A percentile compares a stretch with the other conserved stretches of the same genome.
Conservation (phyloP, 495 filamentous ascomycete species). For the Penicillium cinerascens region DNA sequence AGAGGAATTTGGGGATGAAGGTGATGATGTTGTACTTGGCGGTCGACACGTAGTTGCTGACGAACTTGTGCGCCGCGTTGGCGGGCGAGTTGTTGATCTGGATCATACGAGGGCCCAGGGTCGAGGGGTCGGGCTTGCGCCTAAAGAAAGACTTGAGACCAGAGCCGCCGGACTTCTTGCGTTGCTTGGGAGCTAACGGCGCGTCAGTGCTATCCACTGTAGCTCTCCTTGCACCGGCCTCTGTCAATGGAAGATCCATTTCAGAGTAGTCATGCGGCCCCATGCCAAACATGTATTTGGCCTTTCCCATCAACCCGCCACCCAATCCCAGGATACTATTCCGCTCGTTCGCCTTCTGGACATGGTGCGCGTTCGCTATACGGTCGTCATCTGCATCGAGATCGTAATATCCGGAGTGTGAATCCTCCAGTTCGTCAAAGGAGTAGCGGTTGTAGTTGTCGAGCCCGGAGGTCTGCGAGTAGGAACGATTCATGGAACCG, state of each 20-base stretch:
- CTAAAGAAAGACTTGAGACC: conserved; percentile 97
- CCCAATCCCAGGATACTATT: conserved; percentile 86
- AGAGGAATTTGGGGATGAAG: conserved; percentile 97
- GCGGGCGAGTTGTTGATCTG: conserved; percentile 96
- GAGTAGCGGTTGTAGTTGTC: conserved; percentile 89
- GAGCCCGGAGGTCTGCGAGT: conserved; percentile 81
- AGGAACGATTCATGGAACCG: conserved; percentile 46
- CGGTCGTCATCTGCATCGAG: conserved; percentile 54
- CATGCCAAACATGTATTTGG: conserved; percentile 91
- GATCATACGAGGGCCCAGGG: conserved; percentile 87
- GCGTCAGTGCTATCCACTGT: conserved; percentile 36
- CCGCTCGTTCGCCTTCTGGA: conserved; percentile 63
- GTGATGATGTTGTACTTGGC: conserved; percentile 95
- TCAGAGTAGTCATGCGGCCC: conserved; percentile 80
- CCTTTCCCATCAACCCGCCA: conserved; percentile 78
- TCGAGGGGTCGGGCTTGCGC: conserved; percentile 82
- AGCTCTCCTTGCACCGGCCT: conserved; percentile 56
- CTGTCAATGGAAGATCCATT: conserved; percentile 95
- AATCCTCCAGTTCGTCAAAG: conserved; percentile 77
- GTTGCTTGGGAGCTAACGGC: conserved; percentile 28
- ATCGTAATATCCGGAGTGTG: conserved; percentile 62
- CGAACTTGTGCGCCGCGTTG: conserved; percentile 81
- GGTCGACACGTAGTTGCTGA: conserved; percentile 95
- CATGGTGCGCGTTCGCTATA: conserved; percentile 46
- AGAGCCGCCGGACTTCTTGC: conserved; percentile 61